Evolutionary conservation across 306 rosid genomes (phyloP).

Genomic region (Citrullus amarus): DNA sequence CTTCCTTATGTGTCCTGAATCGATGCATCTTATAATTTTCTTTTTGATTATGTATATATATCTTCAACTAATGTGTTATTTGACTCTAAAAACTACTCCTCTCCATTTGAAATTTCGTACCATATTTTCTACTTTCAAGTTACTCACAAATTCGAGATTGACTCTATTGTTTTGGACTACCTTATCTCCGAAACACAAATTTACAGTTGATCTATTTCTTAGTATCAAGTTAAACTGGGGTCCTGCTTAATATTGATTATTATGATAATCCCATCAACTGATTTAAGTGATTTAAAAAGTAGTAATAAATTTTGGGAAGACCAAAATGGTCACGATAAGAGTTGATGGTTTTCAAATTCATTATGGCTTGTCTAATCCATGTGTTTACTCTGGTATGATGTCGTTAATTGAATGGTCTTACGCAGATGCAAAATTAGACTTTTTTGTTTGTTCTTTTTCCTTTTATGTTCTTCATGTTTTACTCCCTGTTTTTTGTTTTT

Average conservation of each 20-base stretch:
- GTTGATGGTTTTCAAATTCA: slow-evolving; percentile 4
- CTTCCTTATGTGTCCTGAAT: background rate
- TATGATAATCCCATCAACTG: background rate
- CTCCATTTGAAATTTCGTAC: background rate
- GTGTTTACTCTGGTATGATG: background rate
- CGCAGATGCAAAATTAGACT: background rate
- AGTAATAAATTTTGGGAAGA: background rate
- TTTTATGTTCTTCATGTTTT: background rate
- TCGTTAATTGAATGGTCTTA: background rate
- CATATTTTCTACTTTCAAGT: background rate
- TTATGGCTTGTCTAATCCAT: slow-evolving; percentile 5
- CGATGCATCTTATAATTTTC: background rate
- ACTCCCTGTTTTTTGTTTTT: background rate
- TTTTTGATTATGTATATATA: background rate
- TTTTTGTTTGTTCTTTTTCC: background rate
- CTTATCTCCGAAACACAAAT: no score
- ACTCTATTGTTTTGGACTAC: no score
- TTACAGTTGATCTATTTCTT: no score
- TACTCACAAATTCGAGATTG: no score
- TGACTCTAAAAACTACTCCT: background rate
- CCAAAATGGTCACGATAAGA: background rate
- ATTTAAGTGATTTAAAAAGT: background rate
- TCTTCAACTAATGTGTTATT: background rate
- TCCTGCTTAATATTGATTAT: background rate
- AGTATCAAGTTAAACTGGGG: no score